Conservation (phyloP, 2,329 filamentous ascomycete species). For the Mycogone perniciosa region DNA sequence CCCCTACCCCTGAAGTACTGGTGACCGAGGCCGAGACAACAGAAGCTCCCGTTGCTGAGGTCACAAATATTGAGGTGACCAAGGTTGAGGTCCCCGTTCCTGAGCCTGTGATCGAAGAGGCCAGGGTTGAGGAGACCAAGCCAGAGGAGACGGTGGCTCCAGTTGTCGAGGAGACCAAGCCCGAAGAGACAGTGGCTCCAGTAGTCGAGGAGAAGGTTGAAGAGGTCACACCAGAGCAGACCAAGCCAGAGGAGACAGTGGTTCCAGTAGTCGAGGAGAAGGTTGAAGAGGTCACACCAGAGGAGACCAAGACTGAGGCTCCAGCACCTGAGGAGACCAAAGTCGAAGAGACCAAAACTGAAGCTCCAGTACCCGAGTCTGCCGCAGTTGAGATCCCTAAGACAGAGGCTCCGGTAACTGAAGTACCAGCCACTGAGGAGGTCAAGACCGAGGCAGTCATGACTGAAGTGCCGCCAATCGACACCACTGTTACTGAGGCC, state of each 20-base stretch:
- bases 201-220: constrained; percentile 15
- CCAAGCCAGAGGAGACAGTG: constrained; percentile 6
- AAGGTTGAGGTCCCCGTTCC: constrained; percentile 17
- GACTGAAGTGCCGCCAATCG: neutral
- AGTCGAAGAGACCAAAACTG: neutral
- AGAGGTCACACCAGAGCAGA: constrained; percentile 6
- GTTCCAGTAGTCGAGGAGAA: constrained; percentile 14
- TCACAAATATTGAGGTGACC: constrained; percentile 17
- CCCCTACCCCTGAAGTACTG: constrained; percentile 9
- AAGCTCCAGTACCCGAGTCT: neutral
- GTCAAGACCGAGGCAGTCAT: constrained; percentile 7
- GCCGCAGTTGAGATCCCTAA: neutral
- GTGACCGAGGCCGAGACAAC: constrained; percentile 16
- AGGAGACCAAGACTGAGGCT: neutral
- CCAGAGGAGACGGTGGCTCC: constrained; percentile 13
- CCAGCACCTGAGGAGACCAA: neutral
- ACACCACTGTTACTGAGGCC: constrained; percentile 11
- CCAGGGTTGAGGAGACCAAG: constrained; percentile 11
- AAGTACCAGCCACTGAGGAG: neutral
- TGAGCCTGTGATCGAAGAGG: constrained; percentile 28
- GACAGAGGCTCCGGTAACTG: neutral
- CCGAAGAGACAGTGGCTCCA: constrained; percentile 14
- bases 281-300: constrained; percentile 7
- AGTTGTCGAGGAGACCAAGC: constrained; percentile 16
- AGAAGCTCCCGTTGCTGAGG: constrained; percentile 15